Conservation (phyloP, 768 basidiomycete species). For the Naganishia vishniacii region DNA sequence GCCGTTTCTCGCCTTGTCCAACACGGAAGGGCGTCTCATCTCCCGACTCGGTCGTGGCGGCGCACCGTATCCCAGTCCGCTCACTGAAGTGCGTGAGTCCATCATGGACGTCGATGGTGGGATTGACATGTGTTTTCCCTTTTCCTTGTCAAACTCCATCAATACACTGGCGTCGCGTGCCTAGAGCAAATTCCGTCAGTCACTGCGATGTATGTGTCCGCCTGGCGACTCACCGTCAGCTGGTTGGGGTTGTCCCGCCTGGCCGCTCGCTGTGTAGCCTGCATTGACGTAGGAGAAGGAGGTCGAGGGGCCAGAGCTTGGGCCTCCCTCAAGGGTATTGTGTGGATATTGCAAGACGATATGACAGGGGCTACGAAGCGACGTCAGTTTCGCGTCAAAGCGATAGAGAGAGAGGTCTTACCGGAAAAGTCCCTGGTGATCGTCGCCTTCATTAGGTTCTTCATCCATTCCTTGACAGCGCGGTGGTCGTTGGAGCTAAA, state of each 20-base stretch:
- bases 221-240: conserved; percentile 50
- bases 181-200: conserved; percentile 29
- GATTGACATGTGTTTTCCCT: conserved; percentile 45
- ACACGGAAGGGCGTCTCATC: conserved; percentile 20
- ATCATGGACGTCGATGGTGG: conserved; percentile 40
- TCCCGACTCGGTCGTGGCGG: conserved; percentile 35
- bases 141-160: conserved; percentile 53
- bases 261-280: conserved; percentile 78
- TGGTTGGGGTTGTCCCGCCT: conserved; percentile 79
- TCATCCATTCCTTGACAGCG: conserved; percentile 96
- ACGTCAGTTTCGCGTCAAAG: background rate
- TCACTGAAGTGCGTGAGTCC: conserved; percentile 50
- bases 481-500: conserved; percentile 87
- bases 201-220: background rate
- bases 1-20: conserved; percentile 16
- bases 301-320: conserved; percentile 95
- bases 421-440: conserved; percentile 89
- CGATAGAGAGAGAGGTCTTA: conserved; percentile 49
- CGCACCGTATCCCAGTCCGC: conserved; percentile 35
- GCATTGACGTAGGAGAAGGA: conserved; percentile 80
- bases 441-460: conserved; percentile 97
- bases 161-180: conserved; percentile 65
- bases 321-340: conserved; percentile 87
- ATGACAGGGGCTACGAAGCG: conserved; percentile 67
- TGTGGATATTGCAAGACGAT: conserved; percentile 93